Evolutionary conservation across 768 basidiomycete genomes (phyloP), one percentile per base, ranked within the genome.

Genomic region (Lactarius pseudohatsudake): DNA sequence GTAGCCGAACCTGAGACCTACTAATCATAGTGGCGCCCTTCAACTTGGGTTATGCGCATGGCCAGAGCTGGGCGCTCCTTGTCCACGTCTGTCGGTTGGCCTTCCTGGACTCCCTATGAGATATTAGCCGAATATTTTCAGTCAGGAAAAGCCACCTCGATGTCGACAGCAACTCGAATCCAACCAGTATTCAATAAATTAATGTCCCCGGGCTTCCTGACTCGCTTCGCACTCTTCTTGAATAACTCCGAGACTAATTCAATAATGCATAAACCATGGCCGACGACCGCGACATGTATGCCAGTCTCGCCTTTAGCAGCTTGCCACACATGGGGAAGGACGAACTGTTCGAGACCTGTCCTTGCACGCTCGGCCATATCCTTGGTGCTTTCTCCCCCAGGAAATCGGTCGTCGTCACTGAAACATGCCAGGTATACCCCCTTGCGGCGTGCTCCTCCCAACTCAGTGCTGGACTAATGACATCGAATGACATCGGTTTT

Each of bases 201-300:
- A 38, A 8, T 36, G 10, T 28, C 86, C 85, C 78, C 73, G 68
- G 77, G 64, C 75, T 22, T 75, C 62, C 76, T 70, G 26, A 69
- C 71, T 55, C 72, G 71, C 1, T 77, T 79, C 10, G 72, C 75
- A 68, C 80, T 78, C 68, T 80, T 77, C 69, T 75, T 79, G 63
- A 85, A 68, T 50, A 91, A 74, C 32, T 81, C 81, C 26, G 79
- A 77, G 4, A 91, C 73, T 11, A 89, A 75, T 75, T 76, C 72
- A 65, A 73, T 74, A 54, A 92, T 88, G 74, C 86, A 87, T 22
- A 90, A 70, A 0, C 91, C 90, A 75, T 94, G 91, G 75, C 90
- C 90, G 56, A 91, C 86, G 45, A 92, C 71, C 1, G 85, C 89
- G 30, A 92, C 74, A 67, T 87, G 87, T 8, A 80, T 72, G 38